Evolutionary conservation across 306 rosid genomes (phyloP).

Genomic region (Psophocarpus tetragonolobus): DNA sequence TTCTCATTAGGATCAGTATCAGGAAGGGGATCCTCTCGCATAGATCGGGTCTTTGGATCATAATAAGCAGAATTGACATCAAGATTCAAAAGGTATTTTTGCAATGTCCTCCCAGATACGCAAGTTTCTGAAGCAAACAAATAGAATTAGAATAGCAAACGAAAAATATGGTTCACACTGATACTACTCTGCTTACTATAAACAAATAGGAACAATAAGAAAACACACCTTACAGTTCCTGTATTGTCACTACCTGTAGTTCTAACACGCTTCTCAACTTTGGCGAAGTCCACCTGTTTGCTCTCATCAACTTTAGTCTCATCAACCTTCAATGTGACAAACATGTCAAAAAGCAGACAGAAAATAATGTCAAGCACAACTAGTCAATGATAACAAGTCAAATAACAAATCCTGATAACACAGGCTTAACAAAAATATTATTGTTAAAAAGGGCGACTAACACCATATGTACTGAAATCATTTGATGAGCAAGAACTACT

Average conservation of each 20-base stretch:
- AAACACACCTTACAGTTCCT: conserved; percentile 59
- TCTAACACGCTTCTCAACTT: conserved; percentile 69
- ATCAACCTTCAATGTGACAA: conserved; percentile 57
- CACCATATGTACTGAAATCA: background rate
- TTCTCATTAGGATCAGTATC: conserved; percentile 72
- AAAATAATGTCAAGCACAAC: background rate
- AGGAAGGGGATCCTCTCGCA: conserved; percentile 70
- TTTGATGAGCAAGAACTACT: background rate
- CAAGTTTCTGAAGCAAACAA: conserved; percentile 45
- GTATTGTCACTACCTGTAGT: conserved; percentile 75
- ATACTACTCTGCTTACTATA: background rate
- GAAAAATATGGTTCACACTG: background rate
- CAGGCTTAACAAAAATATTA: background rate
- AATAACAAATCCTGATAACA: background rate
- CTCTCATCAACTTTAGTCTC: conserved; percentile 77
- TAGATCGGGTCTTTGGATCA: conserved; percentile 64
- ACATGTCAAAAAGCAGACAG: background rate
- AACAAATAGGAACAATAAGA: background rate
- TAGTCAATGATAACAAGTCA: background rate
- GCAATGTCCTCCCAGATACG: conserved; percentile 60
- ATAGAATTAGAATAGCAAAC: background rate
- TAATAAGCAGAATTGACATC: conserved; percentile 58
- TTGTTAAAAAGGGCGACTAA: background rate
- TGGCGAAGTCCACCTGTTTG: conserved; percentile 67
- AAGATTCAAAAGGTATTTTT: conserved; percentile 60